phyloP scores from a whole-genome alignment of 2,329 filamentous ascomycete genomes.

The Calonectria hawksworthii region DNA sequence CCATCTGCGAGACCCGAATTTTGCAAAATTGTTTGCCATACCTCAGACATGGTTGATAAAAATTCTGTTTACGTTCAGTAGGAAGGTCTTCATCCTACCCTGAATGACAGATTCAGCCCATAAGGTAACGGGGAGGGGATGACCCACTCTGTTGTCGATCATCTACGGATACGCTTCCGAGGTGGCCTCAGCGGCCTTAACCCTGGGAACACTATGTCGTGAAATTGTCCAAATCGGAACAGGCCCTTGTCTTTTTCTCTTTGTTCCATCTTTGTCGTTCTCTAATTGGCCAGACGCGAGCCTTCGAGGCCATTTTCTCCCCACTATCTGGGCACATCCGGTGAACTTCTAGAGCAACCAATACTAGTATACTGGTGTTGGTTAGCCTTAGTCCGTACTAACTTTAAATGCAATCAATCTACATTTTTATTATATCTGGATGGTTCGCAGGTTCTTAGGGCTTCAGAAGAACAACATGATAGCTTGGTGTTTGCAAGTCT shows the following conservation, averaged over 20 bases:
- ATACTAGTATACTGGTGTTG: too few species aligned
- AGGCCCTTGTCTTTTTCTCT: not conserved
- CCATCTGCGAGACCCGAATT: not conserved
- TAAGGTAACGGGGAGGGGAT: not conserved
- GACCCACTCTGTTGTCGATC: not conserved
- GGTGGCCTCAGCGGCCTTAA: not conserved
- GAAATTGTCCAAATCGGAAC: not conserved
- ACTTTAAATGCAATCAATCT: too few species aligned
- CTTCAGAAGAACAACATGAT: not conserved
- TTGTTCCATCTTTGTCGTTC: not conserved
- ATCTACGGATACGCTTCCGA: not conserved
- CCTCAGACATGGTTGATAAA: not conserved
- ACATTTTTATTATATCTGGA: too few species aligned
- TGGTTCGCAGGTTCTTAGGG: too few species aligned
- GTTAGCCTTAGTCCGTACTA: too few species aligned
- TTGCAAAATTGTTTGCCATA: not conserved
- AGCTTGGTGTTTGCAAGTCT: not conserved
- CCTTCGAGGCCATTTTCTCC: not conserved
- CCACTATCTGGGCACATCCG: not conserved
- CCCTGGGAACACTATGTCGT: not conserved
- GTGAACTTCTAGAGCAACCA: not conserved
- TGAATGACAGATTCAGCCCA: not conserved
- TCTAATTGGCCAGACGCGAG: not conserved
- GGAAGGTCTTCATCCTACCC: too few species aligned
- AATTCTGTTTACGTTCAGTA: too few species aligned